Evolutionary conservation across 768 basidiomycete species (phyloP).

Genomic region (Tricholoma saponaceum): DNA sequence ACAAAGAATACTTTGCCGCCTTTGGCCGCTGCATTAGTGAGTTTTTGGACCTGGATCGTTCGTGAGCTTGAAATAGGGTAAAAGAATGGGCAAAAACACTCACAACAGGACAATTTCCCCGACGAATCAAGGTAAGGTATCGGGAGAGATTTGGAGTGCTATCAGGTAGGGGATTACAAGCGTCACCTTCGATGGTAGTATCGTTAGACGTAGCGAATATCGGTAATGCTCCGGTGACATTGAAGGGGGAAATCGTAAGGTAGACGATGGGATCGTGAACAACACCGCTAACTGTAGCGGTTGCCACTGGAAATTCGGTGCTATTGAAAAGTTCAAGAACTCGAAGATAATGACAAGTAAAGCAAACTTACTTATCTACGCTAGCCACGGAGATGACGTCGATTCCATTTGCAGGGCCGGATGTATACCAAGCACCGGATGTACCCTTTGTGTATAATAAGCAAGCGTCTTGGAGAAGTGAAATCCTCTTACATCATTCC

Average conservation of each 20-base stretch:
- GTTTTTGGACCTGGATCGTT: constrained; percentile 27
- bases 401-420: constrained; percentile 47
- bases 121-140: constrained; percentile 51
- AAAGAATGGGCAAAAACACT: constrained; percentile 5
- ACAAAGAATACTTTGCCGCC: not conserved
- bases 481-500: constrained; percentile 46
- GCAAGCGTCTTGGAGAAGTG: no score
- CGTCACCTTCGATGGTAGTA: constrained; percentile 49
- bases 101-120: constrained; percentile 57
- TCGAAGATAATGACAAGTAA: not conserved
- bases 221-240: constrained; percentile 40
- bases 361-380: constrained; percentile 41
- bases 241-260: constrained; percentile 45
- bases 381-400: constrained; percentile 56
- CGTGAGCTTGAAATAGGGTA: not conserved
- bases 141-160: constrained; percentile 49
- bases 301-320: constrained; percentile 54
- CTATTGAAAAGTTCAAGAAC: constrained; percentile 18
- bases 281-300: constrained; percentile 47
- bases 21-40: constrained; percentile 16
- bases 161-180: constrained; percentile 53
- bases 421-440: constrained; percentile 62
- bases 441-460: no score
- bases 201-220: constrained; percentile 60
- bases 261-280: constrained; percentile 49